Base-by-base conservation (phyloP, 306 rosid genomes). In the Rosa lucieae region DNA sequence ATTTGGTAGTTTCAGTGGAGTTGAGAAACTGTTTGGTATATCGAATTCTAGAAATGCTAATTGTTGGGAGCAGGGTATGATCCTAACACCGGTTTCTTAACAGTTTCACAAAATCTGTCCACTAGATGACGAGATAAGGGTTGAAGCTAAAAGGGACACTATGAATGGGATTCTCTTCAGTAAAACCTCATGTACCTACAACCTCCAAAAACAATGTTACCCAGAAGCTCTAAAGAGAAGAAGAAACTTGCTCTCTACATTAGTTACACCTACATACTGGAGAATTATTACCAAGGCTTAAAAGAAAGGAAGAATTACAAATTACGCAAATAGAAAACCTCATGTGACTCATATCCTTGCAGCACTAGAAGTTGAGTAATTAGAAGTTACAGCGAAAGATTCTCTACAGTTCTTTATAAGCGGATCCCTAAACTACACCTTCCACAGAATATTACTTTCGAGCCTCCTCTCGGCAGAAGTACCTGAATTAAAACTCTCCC, bases 391-490 rank as follows among this genome's bases (percentile, higher is more conserved):
- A 39, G 21, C 29, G 2, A 40, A 12, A 20, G 49, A n/a, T 68
- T 40, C 72, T 42, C 21, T 2, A 5, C 43, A 14, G 69, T 43
- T 3, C 5, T 18, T 67, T 35, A 37, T 52, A 37, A 39, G 61
- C 29, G 37, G 4, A 35, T 37, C 0, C 40, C 5, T 18, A 12
- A 66, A 2, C 61, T 80, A 80, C 13, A 48, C 84, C 62, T 75
- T 80, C 76, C 84, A 75, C 44, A 80, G 37, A 46, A 78, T 46
- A 46, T 78, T 80, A 10, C 59, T 68, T 42, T 56, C 53, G 1
- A 67, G 43, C 46, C 29, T 74, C 44, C 79, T 80, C 42, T 55
- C 40, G 0, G 53, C 51, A 55, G 77, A 53, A 73, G 52, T 20
- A 39, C 32, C 46, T 0, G 32, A 59, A 43, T 72, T 59, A 73